Percentiles rank a stretch among this genome's conserved stretches.
These are phyloP conservation scores for Polychytrium aggregatum DNA, from an alignment of 192 early-diverging fungal genomes.

Conservation along the genomic window DNA sequence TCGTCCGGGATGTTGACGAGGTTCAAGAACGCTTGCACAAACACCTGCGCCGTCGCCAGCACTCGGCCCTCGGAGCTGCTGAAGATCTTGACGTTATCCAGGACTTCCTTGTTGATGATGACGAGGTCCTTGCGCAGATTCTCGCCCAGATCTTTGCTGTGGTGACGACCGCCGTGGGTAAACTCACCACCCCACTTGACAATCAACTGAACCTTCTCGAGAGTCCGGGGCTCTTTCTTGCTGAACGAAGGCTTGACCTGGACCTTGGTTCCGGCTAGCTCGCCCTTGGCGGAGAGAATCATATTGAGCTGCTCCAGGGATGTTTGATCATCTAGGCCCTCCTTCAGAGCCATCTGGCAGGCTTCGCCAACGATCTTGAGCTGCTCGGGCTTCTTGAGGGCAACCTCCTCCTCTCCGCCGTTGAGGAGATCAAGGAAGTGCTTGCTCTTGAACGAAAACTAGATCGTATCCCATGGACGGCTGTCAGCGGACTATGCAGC, in stretches of 20 bases:
- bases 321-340: slow-evolving; percentile 40
- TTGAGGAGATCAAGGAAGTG: slow-evolving; percentile 64
- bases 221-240: slow-evolving; percentile 26
- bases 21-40: slow-evolving; percentile 54
- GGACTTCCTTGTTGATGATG: slow-evolving; percentile 75
- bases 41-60: slow-evolving; percentile 66
- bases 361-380: slow-evolving; percentile 56
- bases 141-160: slow-evolving; percentile 82
- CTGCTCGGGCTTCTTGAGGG: slow-evolving; percentile 62
- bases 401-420: slow-evolving; percentile 60
- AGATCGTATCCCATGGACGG: slow-evolving; percentile 12
- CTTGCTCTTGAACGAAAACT: slow-evolving; percentile 63
- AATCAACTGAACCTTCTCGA: slow-evolving; percentile 75
- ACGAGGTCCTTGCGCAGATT: slow-evolving; percentile 84
- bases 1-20: slow-evolving; percentile 42
- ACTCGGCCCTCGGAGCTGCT: slow-evolving; percentile 82
- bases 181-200: slow-evolving; percentile 92
- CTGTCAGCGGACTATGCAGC: neutral
- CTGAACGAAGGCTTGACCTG: slow-evolving; percentile 73
- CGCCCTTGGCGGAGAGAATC: slow-evolving; percentile 70
- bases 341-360: slow-evolving; percentile 38
- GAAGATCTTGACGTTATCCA: slow-evolving; percentile 79
- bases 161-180: slow-evolving; percentile 84
- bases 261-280: slow-evolving; percentile 80
- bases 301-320: slow-evolving; percentile 56